phyloP scores from a whole-genome alignment of 371 early-diverging fungal species.

The Phascolomyces articulosus region DNA sequence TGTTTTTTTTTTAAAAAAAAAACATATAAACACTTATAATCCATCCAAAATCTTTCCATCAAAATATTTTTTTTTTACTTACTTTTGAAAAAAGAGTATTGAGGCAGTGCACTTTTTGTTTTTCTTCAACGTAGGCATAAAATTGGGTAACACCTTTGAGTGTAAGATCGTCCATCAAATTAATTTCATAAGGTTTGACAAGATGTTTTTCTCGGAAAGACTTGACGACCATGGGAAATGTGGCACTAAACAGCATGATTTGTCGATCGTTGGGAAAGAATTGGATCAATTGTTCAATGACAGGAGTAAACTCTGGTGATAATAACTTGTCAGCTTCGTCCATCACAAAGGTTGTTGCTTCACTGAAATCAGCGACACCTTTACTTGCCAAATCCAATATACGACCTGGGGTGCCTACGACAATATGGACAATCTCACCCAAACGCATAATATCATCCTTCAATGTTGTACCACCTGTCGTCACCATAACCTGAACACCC shows the following conservation, averaged over 20 bases:
- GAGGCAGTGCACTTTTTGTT: slow-evolving; percentile 97
- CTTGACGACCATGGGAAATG: slow-evolving; percentile 97
- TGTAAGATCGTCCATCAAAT: slow-evolving; percentile 98
- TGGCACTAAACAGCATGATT: slow-evolving; percentile 97
- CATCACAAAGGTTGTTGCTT: slow-evolving; percentile 92
- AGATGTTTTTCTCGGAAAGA: slow-evolving; percentile 94
- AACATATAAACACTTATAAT: no score
- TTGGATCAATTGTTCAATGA: slow-evolving; percentile 90
- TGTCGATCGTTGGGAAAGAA: slow-evolving; percentile 88
- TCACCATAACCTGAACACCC: slow-evolving; percentile 94
- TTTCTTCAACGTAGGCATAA: slow-evolving; percentile 98
- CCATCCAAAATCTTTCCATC: no score
- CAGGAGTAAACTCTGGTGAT: slow-evolving; percentile 95
- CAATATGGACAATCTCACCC: slow-evolving; percentile 88
- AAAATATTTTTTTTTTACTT: neutral
- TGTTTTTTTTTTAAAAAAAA: no score
- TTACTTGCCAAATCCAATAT: slow-evolving; percentile 94
- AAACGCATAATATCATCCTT: slow-evolving; percentile 98
- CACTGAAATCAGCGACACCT: slow-evolving; percentile 85
- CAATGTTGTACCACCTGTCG: slow-evolving; percentile 96
- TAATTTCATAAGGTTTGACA: slow-evolving; percentile 95
- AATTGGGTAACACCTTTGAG: slow-evolving; percentile 98
- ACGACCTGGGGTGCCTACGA: slow-evolving; percentile 98
- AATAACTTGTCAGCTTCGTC: slow-evolving; percentile 99
- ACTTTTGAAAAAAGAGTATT: slow-evolving; percentile 98